A percentile compares a stretch with the other conserved stretches of the same genome.
Conservation (phyloP, 805 yeast genomes). For the Clavispora fructus region DNA sequence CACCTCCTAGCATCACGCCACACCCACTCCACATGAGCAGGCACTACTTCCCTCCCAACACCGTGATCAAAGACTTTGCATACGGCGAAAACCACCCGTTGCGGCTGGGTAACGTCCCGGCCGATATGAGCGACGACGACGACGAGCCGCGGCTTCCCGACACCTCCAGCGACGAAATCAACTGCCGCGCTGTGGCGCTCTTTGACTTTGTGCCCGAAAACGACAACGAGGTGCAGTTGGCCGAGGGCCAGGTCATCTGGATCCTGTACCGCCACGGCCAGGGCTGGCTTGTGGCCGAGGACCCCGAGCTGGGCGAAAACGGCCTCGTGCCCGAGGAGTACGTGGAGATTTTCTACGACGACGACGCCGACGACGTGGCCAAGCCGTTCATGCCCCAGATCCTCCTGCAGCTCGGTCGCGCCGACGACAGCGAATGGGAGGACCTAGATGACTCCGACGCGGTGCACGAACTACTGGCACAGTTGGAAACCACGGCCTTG, state of each 20-base stretch:
- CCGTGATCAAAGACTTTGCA: conserved; percentile 75
- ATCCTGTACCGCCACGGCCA: conserved; percentile 92
- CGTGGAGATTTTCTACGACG: conserved; percentile 49
- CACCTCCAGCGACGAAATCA: conserved; percentile 29
- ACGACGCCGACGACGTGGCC: conserved; percentile 31
- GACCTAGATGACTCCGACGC: conserved; percentile 21
- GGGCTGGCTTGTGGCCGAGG: conserved; percentile 96
- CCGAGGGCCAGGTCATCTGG: conserved; percentile 79
- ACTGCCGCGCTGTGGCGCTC: conserved; percentile 70
- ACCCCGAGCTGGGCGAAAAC: conserved; percentile 68
- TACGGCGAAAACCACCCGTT: conserved; percentile 66
- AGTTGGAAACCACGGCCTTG: background rate
- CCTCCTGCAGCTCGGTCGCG: conserved; percentile 15
- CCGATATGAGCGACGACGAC: background rate
- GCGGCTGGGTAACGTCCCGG: conserved; percentile 47
- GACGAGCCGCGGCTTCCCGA: background rate
- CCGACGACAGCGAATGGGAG: conserved; percentile 24
- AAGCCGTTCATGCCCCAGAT: conserved; percentile 45
- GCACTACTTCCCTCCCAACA: conserved; percentile 24
- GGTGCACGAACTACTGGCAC: background rate
- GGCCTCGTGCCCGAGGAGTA: conserved; percentile 96
- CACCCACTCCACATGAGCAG: background rate
- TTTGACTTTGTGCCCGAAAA: conserved; percentile 91
- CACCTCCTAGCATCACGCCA: too few species aligned
- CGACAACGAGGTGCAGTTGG: conserved; percentile 78